Evolutionary conservation across 1,284 basidiomycete species (phyloP).

Genomic region (Sutorius eximius): DNA sequence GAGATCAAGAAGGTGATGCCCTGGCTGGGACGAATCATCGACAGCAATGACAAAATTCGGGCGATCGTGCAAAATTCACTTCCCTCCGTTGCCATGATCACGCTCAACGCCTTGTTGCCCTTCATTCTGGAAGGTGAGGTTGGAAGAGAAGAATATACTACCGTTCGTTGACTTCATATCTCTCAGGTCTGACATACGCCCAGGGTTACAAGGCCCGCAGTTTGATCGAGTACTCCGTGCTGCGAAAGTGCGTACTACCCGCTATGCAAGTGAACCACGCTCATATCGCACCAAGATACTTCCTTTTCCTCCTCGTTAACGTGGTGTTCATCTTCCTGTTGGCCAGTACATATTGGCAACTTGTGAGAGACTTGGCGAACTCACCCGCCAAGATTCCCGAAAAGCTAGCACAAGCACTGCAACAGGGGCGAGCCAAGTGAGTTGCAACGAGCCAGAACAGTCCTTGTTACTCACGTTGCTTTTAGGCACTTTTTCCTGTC

Average conservation of each 20-base stretch:
- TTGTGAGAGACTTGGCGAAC: slow-evolving; percentile 84
- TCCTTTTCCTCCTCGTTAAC: slow-evolving; percentile 90
- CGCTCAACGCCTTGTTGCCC: slow-evolving; percentile 86
- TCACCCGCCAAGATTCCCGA: slow-evolving; percentile 88
- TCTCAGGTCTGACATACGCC: slow-evolving; percentile 77
- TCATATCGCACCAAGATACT: slow-evolving; percentile 61
- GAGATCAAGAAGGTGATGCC: slow-evolving; percentile 91
- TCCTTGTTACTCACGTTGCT: slow-evolving; percentile 20
- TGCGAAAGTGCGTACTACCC: slow-evolving; percentile 73
- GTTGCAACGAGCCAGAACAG: background rate
- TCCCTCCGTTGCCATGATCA: slow-evolving; percentile 87
- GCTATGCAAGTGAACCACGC: background rate
- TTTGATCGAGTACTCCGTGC: slow-evolving; percentile 89
- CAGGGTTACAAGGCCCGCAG: slow-evolving; percentile 90
- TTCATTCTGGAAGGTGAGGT: slow-evolving; percentile 83
- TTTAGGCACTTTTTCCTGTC: slow-evolving; percentile 89
- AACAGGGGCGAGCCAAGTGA: slow-evolving; percentile 69
- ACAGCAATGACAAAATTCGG: slow-evolving; percentile 74
- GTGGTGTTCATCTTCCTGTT: slow-evolving; percentile 96
- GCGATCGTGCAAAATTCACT: slow-evolving; percentile 93
- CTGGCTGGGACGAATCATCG: slow-evolving; percentile 78
- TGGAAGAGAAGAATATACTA: background rate
- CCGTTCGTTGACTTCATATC: background rate
- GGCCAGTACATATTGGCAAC: slow-evolving; percentile 86
- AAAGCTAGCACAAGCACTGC: slow-evolving; percentile 81